Evolutionary conservation across 2,329 filamentous ascomycete genomes (phyloP).

Genomic region (Monilinia fructigena): DNA sequence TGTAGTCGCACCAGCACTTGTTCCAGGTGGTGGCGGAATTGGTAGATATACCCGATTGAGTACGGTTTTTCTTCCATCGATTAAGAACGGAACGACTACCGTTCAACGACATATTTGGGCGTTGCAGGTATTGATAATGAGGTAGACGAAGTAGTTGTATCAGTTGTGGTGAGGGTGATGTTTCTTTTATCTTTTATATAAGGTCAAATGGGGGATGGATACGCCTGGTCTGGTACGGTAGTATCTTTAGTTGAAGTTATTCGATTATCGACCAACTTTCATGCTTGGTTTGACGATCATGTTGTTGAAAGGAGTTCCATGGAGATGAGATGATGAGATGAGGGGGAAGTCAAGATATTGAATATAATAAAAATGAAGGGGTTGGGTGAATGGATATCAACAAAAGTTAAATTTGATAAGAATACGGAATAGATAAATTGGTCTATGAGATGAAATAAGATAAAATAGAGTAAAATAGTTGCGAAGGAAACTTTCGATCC

Average conservation of each 20-base stretch:
- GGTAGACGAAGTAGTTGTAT: neutral
- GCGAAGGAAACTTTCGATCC: conserved; percentile 1
- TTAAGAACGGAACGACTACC: conserved; percentile 26
- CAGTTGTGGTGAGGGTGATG: neutral
- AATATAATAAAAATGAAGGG: conserved; percentile 16
- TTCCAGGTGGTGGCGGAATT: conserved; percentile 18
- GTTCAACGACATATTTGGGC: conserved; percentile 26
- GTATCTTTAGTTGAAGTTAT: neutral
- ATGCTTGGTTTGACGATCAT: conserved; percentile 16
- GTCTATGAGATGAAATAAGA: neutral
- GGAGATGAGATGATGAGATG: neutral
- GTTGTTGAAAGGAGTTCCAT: conserved; percentile 17
- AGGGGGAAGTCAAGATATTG: conserved; percentile 11
- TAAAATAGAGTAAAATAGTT: conserved; percentile 15
- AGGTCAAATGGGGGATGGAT: neutral
- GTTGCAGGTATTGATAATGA: neutral
- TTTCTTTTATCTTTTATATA: neutral
- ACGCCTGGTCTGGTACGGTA: neutral
- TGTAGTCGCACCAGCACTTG: neutral
- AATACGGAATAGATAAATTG: neutral
- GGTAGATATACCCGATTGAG: conserved; percentile 24
- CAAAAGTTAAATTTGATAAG: conserved; percentile 14
- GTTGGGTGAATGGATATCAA: conserved; percentile 21
- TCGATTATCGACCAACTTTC: conserved; percentile 12
- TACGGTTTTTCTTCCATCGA: conserved; percentile 31